These are phyloP conservation scores for Solanum okadae DNA, from an alignment of 257 asterid genomes.

Conservation along the genomic window DNA sequence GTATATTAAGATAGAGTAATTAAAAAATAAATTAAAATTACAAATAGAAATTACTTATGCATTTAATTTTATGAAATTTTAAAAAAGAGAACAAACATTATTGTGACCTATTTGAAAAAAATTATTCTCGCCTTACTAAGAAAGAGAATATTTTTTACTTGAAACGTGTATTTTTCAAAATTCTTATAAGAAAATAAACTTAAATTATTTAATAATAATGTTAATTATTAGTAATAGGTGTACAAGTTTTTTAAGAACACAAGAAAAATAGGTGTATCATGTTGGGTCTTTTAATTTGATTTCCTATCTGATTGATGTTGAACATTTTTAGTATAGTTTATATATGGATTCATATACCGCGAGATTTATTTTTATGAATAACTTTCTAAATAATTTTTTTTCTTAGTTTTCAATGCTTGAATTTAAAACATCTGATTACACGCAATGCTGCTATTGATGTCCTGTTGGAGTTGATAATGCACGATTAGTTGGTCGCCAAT, in stretches of 20 bases:
- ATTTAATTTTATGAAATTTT: not conserved
- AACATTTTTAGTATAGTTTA: not conserved
- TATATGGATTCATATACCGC: rapidly evolving
- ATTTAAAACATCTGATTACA: too few relatives aligned
- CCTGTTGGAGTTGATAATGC: not conserved
- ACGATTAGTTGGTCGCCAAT: not conserved
- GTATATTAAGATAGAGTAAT: not conserved
- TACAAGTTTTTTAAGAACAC: too few relatives aligned
- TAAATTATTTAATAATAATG: not conserved
- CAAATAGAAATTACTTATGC: not conserved
- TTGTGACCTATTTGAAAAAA: not conserved
- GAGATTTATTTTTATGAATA: too few relatives aligned
- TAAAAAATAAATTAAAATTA: not conserved
- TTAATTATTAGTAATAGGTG: not conserved
- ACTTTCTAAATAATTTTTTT: too few relatives aligned
- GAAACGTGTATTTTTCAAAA: not conserved
- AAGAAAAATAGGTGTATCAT: not conserved
- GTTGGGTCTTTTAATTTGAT: not conserved
- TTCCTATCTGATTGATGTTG: rapidly evolving
- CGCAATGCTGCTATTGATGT: not conserved
- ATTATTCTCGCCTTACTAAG: not conserved
- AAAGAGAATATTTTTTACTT: not conserved
- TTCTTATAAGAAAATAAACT: not conserved
- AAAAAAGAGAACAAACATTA: not conserved
- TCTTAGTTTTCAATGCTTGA: rapidly evolving